Evolutionary conservation across 352 stramenopile species (phyloP).

Genomic region (Achlya hypogyna): DNA sequence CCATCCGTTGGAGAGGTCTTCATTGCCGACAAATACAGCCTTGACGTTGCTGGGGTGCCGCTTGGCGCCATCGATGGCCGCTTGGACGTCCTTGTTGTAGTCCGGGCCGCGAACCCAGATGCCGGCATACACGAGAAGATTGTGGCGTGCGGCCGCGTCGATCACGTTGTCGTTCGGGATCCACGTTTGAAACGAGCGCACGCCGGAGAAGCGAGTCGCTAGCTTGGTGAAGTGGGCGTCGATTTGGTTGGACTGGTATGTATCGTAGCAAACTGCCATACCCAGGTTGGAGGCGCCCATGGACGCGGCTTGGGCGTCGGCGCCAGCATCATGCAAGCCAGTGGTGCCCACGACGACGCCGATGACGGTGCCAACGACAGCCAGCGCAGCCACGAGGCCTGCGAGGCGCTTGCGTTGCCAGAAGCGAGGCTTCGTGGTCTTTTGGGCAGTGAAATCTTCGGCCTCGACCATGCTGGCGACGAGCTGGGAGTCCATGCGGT

Average conservation of each 20-base stretch:
- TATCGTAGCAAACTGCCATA: conserved; percentile 14
- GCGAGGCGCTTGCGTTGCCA: neutral
- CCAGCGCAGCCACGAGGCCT: neutral
- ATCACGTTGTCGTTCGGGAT: conserved; percentile 43
- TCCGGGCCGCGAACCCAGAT: conserved; percentile 29
- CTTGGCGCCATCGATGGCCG: conserved; percentile 1
- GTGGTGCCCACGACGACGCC: neutral
- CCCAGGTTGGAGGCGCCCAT: neutral
- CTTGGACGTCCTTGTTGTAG: conserved; percentile 5
- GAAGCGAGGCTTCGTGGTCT: neutral
- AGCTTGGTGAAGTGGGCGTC: conserved; percentile 14
- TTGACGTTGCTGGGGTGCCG: neutral
- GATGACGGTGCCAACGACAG: conserved; percentile 1
- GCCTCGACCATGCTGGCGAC: neutral
- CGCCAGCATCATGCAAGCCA: neutral
- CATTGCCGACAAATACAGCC: conserved; percentile 19
- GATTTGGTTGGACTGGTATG: conserved; percentile 1
- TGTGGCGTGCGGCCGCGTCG: conserved; percentile 27
- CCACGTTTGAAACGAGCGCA: conserved; percentile 60
- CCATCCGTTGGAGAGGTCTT: conserved; percentile 10
- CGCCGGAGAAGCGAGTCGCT: conserved; percentile 31
- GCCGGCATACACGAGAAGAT: conserved; percentile 45
- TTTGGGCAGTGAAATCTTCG: neutral
- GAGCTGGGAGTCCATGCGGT: neutral
- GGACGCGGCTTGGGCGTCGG: neutral